A percentile compares a stretch with the other conserved stretches of the same genome.
Evolutionary conservation across 139 green algal genomes (phyloP).

Genomic region (Penium margaritaceum): DNA sequence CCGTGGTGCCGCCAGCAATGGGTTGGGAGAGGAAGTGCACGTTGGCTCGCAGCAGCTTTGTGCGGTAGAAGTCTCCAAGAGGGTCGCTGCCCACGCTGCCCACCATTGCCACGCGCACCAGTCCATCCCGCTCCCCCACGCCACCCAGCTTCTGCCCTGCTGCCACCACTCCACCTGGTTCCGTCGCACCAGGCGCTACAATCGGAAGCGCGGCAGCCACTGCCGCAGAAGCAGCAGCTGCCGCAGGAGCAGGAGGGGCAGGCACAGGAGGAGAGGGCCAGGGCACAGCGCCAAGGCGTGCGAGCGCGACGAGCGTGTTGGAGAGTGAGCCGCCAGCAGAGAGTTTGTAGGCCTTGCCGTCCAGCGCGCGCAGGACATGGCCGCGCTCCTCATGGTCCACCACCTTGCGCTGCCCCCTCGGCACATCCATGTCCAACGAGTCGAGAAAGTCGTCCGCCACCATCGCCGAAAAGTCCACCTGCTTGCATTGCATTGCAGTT

Average conservation of each 20-base stretch:
- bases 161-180: too few species aligned
- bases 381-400: slow-evolving; percentile 42
- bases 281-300: slow-evolving; percentile 56
- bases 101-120: slow-evolving; percentile 66
- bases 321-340: slow-evolving; percentile 72
- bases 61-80: slow-evolving; percentile 66
- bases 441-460: slow-evolving; percentile 37
- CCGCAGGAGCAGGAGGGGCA: too few species aligned
- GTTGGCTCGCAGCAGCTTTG: slow-evolving; percentile 61
- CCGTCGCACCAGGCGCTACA: too few species aligned
- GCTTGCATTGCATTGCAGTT: too few species aligned
- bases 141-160: too few species aligned
- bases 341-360: slow-evolving; percentile 54
- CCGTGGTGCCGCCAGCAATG: slow-evolving; percentile 51
- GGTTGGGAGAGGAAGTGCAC: slow-evolving; percentile 58
- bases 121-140: too few species aligned
- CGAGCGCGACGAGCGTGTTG: slow-evolving; percentile 81
- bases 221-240: not conserved
- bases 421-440: slow-evolving; percentile 5
- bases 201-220: not conserved
- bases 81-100: slow-evolving; percentile 63
- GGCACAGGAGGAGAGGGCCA: too few species aligned
- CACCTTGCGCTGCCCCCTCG: slow-evolving; percentile 22
- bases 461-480: slow-evolving; percentile 43
- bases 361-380: slow-evolving; percentile 24